Evolutionary conservation across 1,139 yeast species (phyloP).

Genomic region (Suhomyces maxii): DNA sequence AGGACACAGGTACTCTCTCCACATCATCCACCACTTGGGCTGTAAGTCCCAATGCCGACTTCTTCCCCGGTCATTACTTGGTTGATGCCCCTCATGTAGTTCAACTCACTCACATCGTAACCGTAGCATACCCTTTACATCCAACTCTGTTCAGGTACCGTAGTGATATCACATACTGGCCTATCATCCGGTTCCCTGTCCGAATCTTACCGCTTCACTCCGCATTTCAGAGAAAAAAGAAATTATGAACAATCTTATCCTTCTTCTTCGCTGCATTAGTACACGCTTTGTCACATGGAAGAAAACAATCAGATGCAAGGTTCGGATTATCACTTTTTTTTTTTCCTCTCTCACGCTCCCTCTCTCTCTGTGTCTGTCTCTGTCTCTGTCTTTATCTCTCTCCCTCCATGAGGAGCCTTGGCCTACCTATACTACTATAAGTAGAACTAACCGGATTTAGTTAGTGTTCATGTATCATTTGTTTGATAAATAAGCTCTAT

Average conservation of each 20-base stretch:
- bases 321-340: background rate
- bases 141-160: background rate
- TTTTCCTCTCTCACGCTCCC: background rate
- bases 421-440: too few relatives aligned
- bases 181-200: background rate
- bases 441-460: too few relatives aligned
- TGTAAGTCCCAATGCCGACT: too few relatives aligned
- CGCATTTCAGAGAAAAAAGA: background rate
- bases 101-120: too few relatives aligned
- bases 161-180: background rate
- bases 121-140: background rate
- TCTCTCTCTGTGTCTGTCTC: too few relatives aligned
- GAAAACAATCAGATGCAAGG: background rate
- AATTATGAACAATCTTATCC: conserved; percentile 1
- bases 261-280: conserved; percentile 7
- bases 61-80: background rate
- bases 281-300: conserved; percentile 4
- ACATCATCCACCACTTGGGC: too few relatives aligned
- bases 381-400: too few relatives aligned
- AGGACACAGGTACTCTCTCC: too few relatives aligned
- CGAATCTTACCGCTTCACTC: background rate
- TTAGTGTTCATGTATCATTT: background rate
- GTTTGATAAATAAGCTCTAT: background rate
- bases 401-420: too few relatives aligned
- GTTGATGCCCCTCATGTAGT: background rate